Conservation (phyloP, 2,329 filamentous ascomycete genomes). For the Aspergillus bombycis region DNA sequence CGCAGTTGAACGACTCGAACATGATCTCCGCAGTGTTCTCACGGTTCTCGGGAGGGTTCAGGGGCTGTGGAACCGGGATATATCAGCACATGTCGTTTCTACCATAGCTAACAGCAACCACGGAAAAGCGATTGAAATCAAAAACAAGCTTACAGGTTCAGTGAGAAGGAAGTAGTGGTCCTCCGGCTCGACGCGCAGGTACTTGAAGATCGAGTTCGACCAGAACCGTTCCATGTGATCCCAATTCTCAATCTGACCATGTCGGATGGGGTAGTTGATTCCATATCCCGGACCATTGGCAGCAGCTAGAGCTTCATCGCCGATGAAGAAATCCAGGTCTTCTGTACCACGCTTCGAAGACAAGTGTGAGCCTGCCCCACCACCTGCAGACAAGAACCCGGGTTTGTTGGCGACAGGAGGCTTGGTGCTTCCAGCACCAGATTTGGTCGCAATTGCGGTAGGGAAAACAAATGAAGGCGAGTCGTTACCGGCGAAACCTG, state of each 20-base stretch:
- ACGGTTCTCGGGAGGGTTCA: constrained; percentile 97
- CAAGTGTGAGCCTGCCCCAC: constrained; percentile 79
- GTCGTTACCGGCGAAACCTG: constrained; percentile 98
- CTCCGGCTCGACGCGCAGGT: constrained; percentile 94
- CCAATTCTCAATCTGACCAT: constrained; percentile 99
- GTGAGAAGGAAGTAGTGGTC: constrained; percentile 98
- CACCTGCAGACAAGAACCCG: constrained; percentile 88
- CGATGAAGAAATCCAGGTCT: constrained; percentile 98
- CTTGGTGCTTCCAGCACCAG: constrained; percentile 69
- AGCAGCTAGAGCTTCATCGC: constrained; percentile 89
- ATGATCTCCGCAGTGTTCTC: constrained; percentile 99
- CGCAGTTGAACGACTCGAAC: constrained; percentile 99
- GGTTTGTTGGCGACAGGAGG: constrained; percentile 93
- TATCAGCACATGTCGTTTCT: neutral
- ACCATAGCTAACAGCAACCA: neutral
- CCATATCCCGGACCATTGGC: constrained; percentile 88
- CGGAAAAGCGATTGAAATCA: neutral
- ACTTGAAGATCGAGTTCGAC: constrained; percentile 99
- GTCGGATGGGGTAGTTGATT: constrained; percentile 94
- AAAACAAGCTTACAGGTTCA: constrained; percentile 71
- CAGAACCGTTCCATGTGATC: constrained; percentile 99
- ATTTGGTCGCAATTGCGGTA: constrained; percentile 96
- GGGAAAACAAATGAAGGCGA: constrained; percentile 99
- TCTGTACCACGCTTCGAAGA: constrained; percentile 94
- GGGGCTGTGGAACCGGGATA: constrained; percentile 61